These are phyloP conservation scores for Plasmodium adleri DNA, from an alignment of 169 alveolate genomes.

Conservation along the genomic window DNA sequence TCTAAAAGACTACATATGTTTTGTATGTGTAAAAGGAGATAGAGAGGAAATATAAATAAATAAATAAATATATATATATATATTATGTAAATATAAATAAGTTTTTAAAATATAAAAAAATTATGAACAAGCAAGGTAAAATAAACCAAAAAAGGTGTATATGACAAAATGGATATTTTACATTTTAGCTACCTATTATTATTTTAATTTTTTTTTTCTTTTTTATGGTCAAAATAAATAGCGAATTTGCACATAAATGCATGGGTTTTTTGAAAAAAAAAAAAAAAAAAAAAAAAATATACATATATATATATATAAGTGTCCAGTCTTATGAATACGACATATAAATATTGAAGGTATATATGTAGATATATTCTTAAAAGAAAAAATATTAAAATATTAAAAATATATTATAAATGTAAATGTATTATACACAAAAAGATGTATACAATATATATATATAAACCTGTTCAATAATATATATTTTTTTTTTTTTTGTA, in stretches of 20 bases:
- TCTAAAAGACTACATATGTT: no score
- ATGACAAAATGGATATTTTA: neutral
- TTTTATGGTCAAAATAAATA: neutral
- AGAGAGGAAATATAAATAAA: no score
- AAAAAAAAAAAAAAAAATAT: slow-evolving; percentile 3
- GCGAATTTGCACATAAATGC: slow-evolving; percentile 62
- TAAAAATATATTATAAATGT: no score
- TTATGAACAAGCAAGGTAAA: slow-evolving; percentile 26
- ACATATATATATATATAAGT: neutral
- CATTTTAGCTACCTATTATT: slow-evolving; percentile 26
- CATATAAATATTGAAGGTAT: slow-evolving; percentile 22
- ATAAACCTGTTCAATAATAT: no score
- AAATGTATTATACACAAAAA: no score
- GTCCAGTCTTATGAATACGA: slow-evolving; percentile 16
- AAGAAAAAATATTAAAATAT: slow-evolving; percentile 3
- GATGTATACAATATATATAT: no score
- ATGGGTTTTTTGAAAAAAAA: slow-evolving; percentile 12
- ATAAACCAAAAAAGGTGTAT: slow-evolving; percentile 7
- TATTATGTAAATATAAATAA: neutral
- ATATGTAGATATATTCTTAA: slow-evolving; percentile 46
- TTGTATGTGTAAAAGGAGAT: no score
- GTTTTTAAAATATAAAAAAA: slow-evolving; percentile 6
- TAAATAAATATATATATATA: neutral
- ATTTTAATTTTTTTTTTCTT: slow-evolving; percentile 7
- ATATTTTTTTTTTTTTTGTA: no score